Conservation (phyloP, 371 early-diverging fungal species). For the Mortierella sp. region DNA sequence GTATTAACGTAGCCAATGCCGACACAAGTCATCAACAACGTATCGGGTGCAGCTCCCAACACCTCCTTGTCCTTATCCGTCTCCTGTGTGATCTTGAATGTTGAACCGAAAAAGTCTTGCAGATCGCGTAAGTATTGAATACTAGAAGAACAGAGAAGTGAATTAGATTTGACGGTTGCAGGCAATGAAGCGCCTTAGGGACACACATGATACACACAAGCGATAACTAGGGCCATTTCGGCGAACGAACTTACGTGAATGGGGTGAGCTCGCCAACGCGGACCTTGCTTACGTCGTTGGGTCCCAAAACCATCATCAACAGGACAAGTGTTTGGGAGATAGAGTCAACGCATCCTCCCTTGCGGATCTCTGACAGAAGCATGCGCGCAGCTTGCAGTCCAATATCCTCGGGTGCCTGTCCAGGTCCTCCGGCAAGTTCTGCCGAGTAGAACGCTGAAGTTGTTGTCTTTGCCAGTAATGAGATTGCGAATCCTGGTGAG, state of each 20-base stretch:
- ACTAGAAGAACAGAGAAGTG: constrained; percentile 42
- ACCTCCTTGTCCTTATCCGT: constrained; percentile 50
- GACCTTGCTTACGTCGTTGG: constrained; percentile 95
- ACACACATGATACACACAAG: too few species aligned
- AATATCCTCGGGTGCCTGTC: constrained; percentile 91
- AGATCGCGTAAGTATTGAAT: constrained; percentile 93
- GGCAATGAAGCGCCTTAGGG: too few species aligned
- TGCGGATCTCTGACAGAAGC: constrained; percentile 85
- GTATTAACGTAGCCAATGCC: constrained; percentile 92
- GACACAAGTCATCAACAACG: constrained; percentile 86
- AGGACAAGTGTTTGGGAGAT: constrained; percentile 89
- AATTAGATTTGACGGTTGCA: too few species aligned
- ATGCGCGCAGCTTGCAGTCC: constrained; percentile 80
- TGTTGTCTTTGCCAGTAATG: constrained; percentile 93
- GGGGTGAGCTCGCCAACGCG: constrained; percentile 86
- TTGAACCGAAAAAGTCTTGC: constrained; percentile 86
- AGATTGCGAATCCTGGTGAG: constrained; percentile 93
- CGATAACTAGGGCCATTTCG: too few species aligned
- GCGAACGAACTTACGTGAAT: constrained; percentile 75
- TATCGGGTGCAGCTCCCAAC: constrained; percentile 60
- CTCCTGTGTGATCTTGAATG: constrained; percentile 91
- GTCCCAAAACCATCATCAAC: constrained; percentile 87
- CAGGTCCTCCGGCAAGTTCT: constrained; percentile 83
- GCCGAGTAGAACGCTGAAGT: constrained; percentile 86
- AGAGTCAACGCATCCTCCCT: constrained; percentile 93